Base-by-base conservation (phyloP, 106 monocot species). In the Dendrobium catenatum region DNA sequence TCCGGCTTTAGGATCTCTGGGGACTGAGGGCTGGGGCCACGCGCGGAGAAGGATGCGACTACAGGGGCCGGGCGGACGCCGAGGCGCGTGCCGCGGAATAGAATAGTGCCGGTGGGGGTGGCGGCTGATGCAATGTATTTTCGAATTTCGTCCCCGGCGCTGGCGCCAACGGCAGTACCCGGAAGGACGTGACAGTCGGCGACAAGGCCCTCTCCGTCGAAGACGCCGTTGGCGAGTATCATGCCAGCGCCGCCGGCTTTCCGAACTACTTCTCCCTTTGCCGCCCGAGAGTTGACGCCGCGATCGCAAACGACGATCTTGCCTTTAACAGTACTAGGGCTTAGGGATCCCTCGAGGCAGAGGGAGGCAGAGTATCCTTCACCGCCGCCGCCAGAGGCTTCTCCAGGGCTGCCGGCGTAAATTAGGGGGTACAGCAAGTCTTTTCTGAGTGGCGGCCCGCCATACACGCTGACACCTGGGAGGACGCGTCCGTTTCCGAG, bases 171-270 rank as follows among this genome's bases (percentile, higher is more conserved):
- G 31, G 93, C 86, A 6, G 93, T 86, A 74, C 90, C 96, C 0
- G 93, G 93, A 2, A 96, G 76, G 27, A 96, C 91, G 74, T 96
- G 96, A 81, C 91, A 91, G 74, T 96, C 96, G 0, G 96, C 96
- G 17, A 96, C 93, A 8, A 91, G 83, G 17, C 96, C 93, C 77
- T 96, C 96, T 0, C 96, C 96, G 82, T 96, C 96, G 75, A 93
- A 93, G 3, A 87, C 91, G 13, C 90, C 93, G 78, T 93, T 96
- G 9, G 93, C 93, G 4, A 93, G 79, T 22, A 93, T 89, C 93
- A 93, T 92, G 4, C 96, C 96, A 2, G 85, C 58, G 2, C 91
- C 96, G 17, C 96, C 96, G 47, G 91, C 91, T 56, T 85, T 84
- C 48, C 61, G 68, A 2, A 96, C 96, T 43, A 91, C 96, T 74